phyloP scores from a whole-genome alignment of 2,329 filamentous ascomycete species.

The Monilinia polystroma region DNA sequence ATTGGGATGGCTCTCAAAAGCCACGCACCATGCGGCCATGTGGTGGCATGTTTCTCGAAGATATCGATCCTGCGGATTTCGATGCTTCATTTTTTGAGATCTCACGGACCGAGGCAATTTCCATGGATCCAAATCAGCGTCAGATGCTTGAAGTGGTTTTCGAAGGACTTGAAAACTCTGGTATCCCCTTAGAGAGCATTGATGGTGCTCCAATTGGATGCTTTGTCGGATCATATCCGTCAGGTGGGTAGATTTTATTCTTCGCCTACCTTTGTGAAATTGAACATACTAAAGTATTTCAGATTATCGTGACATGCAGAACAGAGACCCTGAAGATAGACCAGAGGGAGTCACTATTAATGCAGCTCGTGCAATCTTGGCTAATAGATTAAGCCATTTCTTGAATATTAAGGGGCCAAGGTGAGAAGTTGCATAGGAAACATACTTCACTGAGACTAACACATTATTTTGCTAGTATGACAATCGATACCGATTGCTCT shows the following conservation, averaged over 20 bases:
- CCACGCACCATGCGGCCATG: slow-evolving; percentile 70
- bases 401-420: slow-evolving; percentile 55
- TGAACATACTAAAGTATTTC: too few relatives aligned
- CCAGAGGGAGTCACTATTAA: slow-evolving; percentile 20
- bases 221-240: slow-evolving; percentile 27
- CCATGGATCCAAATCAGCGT: slow-evolving; percentile 43
- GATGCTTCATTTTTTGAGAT: slow-evolving; percentile 46
- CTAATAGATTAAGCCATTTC: slow-evolving; percentile 53
- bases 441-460: neutral
- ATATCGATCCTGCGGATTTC: slow-evolving; percentile 41
- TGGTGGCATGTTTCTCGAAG: slow-evolving; percentile 59
- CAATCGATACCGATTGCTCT: slow-evolving; percentile 58
- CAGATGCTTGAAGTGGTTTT: slow-evolving; percentile 59
- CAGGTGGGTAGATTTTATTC: slow-evolving; percentile 40
- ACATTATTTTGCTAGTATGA: slow-evolving; percentile 45
- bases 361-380: slow-evolving; percentile 40
- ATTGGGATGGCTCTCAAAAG: slow-evolving; percentile 64
- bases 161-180: slow-evolving; percentile 51
- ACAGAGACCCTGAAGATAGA: slow-evolving; percentile 29
- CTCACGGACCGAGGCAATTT: slow-evolving; percentile 40
- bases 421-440: slow-evolving; percentile 12
- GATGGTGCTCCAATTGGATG: slow-evolving; percentile 23
- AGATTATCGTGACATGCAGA: slow-evolving; percentile 29
- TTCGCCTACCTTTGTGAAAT: neutral
- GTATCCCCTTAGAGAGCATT: slow-evolving; percentile 25